Base-by-base conservation (phyloP, 306 rosid species). In the Castanea sativa region DNA sequence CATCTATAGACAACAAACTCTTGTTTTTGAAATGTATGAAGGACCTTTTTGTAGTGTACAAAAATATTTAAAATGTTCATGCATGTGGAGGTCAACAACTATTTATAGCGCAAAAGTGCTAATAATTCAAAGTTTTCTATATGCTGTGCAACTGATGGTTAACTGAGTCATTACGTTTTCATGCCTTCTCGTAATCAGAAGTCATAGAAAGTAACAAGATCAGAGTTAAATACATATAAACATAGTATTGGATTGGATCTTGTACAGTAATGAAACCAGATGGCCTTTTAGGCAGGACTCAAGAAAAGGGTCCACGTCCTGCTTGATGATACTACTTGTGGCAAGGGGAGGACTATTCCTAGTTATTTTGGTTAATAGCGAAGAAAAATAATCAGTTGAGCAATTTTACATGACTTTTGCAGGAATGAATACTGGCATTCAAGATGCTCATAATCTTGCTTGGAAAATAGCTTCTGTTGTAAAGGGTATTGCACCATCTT, bases 401-500 rank as follows among this genome's bases (percentile, higher is more conserved):
- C 35, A 58, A 32, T 73, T 81, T 13, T 64, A 49, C 7, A 33
- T 74, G 76, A 83, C 81, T 68, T 81, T 55, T 82, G 80, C 91
- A 95, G 99, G 99, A 85, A 95, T 95, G 99, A 95, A 95, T 88
- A 92, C 98, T 71, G 99, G 99, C 83, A 91, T 95, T 84, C 98
- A 91, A 90, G 98, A 93, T 87, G 92, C 91, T 73, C 96, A 91
- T 86, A 95, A 93, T 88, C 97, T 95, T 86, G 96, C 98, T 81
- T 95, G 99, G 99, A 95, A 95, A 89, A 79, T 95, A 80, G 97
- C 98, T 83, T 88, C 88, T 27, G 86, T 91, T 74, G 84, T 90
- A 21, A 89, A 87, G 89, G 96, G 93, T 88, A 90, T 82, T 87
- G 89, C 96, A 74, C 90, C 97, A 81, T 72, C 74, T 89, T 86